Conservation (phyloP, 2,329 filamentous ascomycete genomes). For the Fusarium torreyae region DNA sequence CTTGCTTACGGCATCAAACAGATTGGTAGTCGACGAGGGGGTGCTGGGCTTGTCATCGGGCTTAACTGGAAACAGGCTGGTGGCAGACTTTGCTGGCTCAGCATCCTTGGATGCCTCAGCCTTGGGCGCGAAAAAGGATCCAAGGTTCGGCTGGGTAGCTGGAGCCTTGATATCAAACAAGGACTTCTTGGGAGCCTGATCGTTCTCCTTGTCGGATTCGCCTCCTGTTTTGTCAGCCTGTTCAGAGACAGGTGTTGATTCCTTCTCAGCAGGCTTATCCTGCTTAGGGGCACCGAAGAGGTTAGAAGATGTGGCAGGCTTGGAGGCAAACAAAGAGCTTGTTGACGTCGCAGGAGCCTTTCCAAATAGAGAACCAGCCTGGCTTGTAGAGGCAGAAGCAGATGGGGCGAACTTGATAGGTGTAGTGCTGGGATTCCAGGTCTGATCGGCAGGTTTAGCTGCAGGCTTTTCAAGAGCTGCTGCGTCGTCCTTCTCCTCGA, state of each 20-base stretch:
- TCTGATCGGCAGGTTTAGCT: conserved; percentile 55
- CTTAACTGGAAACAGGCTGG: conserved; percentile 58
- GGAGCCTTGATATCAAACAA: conserved; percentile 53
- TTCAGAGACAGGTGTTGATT: conserved; percentile 45
- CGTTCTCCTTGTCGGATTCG: conserved; percentile 64
- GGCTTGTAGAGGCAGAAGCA: conserved; percentile 49
- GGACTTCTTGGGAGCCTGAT: conserved; percentile 55
- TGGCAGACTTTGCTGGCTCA: conserved; percentile 48
- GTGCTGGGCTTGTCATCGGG: conserved; percentile 50
- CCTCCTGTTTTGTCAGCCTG: conserved; percentile 54
- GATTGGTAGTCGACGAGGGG: conserved; percentile 45
- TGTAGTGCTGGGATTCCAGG: conserved; percentile 62
- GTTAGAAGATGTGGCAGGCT: conserved; percentile 54
- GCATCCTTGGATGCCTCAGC: conserved; percentile 49
- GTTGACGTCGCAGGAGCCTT: conserved; percentile 48
- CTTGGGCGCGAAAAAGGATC: conserved; percentile 55
- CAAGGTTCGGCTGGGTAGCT: conserved; percentile 50
- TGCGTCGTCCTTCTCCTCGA: conserved; percentile 50
- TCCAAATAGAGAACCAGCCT: conserved; percentile 54
- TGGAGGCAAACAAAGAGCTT: conserved; percentile 56
- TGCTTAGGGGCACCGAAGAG: conserved; percentile 57
- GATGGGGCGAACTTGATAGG: conserved; percentile 69
- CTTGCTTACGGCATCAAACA: conserved; percentile 59
- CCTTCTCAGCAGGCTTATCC: conserved; percentile 50
- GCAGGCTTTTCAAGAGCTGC: conserved; percentile 47